These are phyloP conservation scores for Parmelia sp. DNA, from an alignment of 495 filamentous ascomycete species.

Conservation along the genomic window DNA sequence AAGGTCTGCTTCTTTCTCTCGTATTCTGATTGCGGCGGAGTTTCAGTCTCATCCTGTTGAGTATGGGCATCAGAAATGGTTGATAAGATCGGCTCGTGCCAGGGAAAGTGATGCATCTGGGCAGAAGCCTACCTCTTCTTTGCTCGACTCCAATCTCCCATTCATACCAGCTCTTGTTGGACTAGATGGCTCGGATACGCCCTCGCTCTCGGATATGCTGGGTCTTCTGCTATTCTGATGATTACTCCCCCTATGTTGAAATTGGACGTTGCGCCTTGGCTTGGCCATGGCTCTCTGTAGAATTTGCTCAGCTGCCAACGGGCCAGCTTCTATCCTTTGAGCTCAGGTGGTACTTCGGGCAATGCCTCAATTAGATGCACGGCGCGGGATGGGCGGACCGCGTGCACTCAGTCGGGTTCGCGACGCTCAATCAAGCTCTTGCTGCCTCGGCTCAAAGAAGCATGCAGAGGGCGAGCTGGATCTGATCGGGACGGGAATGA, in stretches of 20 bases:
- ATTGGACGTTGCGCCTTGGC: slow-evolving; percentile 76
- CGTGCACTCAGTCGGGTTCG: neutral
- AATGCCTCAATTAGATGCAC: no score
- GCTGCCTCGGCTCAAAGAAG: neutral
- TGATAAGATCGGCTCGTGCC: neutral
- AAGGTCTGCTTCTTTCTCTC: slow-evolving; percentile 99
- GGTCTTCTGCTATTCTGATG: slow-evolving; percentile 54
- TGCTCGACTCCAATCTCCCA: slow-evolving; percentile 42
- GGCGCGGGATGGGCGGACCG: neutral
- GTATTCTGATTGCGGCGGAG: slow-evolving; percentile 61
- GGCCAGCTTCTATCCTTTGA: neutral
- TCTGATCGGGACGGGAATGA: neutral
- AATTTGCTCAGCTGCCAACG: neutral
- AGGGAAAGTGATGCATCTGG: neutral
- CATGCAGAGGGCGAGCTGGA: neutral
- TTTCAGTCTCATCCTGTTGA: slow-evolving; percentile 37
- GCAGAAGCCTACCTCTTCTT: slow-evolving; percentile 39
- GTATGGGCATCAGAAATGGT: slow-evolving; percentile 11
- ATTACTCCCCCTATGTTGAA: slow-evolving; percentile 57
- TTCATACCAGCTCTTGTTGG: slow-evolving; percentile 44
- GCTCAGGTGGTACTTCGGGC: neutral
- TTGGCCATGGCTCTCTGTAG: slow-evolving; percentile 52
- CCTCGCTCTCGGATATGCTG: slow-evolving; percentile 81
- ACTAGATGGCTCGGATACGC: slow-evolving; percentile 55
- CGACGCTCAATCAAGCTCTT: slow-evolving; percentile 1